A percentile compares a stretch with the other conserved stretches of the same genome.
phyloP scores from a whole-genome alignment of 1,139 yeast species.

The Oligophagozyma castellii region DNA sequence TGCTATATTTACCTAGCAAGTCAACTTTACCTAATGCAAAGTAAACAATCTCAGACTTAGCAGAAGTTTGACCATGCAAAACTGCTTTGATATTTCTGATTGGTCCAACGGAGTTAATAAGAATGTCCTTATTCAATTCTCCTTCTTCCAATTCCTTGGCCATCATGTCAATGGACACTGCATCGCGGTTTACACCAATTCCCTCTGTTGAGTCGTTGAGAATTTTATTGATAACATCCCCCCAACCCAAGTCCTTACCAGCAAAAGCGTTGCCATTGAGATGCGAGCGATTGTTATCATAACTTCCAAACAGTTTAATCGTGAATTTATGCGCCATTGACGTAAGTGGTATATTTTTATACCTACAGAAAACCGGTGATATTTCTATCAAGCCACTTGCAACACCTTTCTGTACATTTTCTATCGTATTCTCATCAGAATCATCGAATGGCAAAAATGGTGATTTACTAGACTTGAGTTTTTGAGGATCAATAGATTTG shows the following conservation, averaged over 20 bases:
- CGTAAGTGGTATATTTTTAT: conserved; percentile 40
- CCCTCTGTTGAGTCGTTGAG: conserved; percentile 67
- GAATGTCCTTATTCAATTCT: conserved; percentile 24
- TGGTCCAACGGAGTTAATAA: conserved; percentile 29
- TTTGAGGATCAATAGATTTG: conserved; percentile 7
- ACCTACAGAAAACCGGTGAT: conserved; percentile 60
- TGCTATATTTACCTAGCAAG: conserved; percentile 12
- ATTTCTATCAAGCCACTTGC: conserved; percentile 87
- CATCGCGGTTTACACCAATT: conserved; percentile 71
- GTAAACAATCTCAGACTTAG: conserved; percentile 46
- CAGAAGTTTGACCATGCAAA: conserved; percentile 49
- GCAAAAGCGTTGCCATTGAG: too few species aligned
- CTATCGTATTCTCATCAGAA: conserved; percentile 18
- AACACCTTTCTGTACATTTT: conserved; percentile 56
- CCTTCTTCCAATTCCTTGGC: conserved; percentile 62
- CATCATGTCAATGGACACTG: conserved; percentile 55
- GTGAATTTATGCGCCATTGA: conserved; percentile 62
- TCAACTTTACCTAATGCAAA: conserved; percentile 41
- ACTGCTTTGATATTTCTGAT: conserved; percentile 44
- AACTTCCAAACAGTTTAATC: conserved; percentile 39
- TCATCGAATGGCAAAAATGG: conserved; percentile 15
- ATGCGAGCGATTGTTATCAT: too few species aligned
- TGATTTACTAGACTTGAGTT: conserved; percentile 12
- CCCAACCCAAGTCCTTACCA: conserved; percentile 59
- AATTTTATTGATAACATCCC: conserved; percentile 69